Conservation (phyloP, 2,329 filamentous ascomycete species). For the Mycocentrospora acerina region DNA sequence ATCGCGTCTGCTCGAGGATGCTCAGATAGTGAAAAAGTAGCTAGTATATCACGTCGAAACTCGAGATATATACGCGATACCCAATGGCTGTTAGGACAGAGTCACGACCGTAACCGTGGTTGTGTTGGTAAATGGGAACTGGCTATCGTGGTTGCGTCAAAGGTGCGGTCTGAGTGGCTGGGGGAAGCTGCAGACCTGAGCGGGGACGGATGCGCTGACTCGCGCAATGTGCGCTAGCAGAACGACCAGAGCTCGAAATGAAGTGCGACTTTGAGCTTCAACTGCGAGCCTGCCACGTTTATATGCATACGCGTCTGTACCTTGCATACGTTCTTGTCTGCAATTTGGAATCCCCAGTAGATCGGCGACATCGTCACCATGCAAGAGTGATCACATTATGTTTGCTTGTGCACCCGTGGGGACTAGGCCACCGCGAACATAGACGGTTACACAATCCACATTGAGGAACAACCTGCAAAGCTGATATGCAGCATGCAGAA, state of each 20-base stretch:
- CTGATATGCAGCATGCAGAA: neutral
- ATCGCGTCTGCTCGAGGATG: conserved; percentile 21
- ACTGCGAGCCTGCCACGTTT: conserved; percentile 18
- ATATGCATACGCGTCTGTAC: conserved; percentile 25
- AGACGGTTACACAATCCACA: conserved; percentile 19
- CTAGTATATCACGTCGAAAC: conserved; percentile 16
- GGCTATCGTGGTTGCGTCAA: conserved; percentile 32
- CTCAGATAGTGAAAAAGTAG: conserved; percentile 3
- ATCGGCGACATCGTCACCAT: conserved; percentile 24
- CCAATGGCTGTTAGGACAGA: conserved; percentile 28
- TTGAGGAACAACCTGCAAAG: conserved; percentile 16
- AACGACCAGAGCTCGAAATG: neutral
- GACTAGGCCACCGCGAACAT: conserved; percentile 5
- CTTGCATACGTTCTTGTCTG: conserved; percentile 24
- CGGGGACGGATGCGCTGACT: conserved; percentile 13
- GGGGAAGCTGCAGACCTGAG: conserved; percentile 22
- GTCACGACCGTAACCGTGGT: conserved; percentile 24
- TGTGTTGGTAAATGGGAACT: conserved; percentile 26
- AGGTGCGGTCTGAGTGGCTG: conserved; percentile 37
- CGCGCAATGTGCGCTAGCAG: neutral
- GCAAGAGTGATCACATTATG: conserved; percentile 7
- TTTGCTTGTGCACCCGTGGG: conserved; percentile 3
- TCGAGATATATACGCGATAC: conserved; percentile 17
- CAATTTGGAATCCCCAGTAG: neutral
- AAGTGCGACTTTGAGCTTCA: too few species aligned